Conservation (phyloP, 2,329 filamentous ascomycete genomes). For the Daldinia sp. region DNA sequence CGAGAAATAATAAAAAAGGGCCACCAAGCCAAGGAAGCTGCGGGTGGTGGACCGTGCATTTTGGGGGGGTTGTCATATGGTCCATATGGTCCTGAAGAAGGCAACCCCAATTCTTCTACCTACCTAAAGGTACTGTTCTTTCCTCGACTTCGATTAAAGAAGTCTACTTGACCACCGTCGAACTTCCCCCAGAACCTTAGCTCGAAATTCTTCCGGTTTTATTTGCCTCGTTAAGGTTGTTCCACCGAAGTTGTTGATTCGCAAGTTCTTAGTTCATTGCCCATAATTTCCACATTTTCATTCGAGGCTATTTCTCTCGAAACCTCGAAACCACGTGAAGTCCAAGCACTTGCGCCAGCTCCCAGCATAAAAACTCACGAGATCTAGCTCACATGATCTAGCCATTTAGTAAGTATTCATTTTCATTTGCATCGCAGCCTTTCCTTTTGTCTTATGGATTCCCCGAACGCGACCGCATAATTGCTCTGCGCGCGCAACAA, state of each 20-base stretch:
- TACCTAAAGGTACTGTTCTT: conserved; percentile 28
- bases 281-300: conserved; percentile 48
- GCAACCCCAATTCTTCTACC: conserved; percentile 47
- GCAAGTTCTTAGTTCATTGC: conserved; percentile 38
- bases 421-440: conserved; percentile 14
- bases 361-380: conserved; percentile 44
- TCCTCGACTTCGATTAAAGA: conserved; percentile 38
- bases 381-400: conserved; percentile 49
- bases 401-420: conserved; percentile 42
- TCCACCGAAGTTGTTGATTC: conserved; percentile 37
- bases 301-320: conserved; percentile 46
- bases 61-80: conserved; percentile 41
- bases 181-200: conserved; percentile 10
- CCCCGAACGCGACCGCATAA: background rate
- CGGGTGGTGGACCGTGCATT: conserved; percentile 32
- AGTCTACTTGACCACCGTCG: conserved; percentile 29
- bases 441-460: conserved; percentile 11
- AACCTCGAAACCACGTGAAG: conserved; percentile 50
- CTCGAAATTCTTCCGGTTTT: conserved; percentile 18
- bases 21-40: conserved; percentile 5
- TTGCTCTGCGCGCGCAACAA: conserved; percentile 9
- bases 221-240: conserved; percentile 36
- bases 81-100: conserved; percentile 19
- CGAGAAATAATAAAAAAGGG: conserved; percentile 11
- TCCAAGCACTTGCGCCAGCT: conserved; percentile 45